Percentiles rank a stretch among this genome's conserved stretches.
Conservation (phyloP, 257 asterid species). For the Solanum tacnaense region DNA sequence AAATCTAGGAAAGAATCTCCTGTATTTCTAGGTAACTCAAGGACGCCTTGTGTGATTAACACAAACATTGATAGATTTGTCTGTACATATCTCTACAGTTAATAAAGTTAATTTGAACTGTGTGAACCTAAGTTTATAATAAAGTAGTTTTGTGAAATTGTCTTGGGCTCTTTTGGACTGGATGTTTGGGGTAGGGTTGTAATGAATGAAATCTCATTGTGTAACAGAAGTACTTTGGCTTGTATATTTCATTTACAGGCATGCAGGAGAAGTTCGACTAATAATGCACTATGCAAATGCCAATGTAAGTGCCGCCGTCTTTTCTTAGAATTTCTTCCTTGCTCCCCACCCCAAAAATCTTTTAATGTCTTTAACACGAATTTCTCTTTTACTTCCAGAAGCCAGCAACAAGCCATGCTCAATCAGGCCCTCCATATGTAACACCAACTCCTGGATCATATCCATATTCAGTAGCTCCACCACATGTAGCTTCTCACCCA, state of each 20-base stretch:
- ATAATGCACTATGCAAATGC: constrained; percentile 77
- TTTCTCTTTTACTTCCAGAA: constrained; percentile 27
- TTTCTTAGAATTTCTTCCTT: neutral
- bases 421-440: constrained; percentile 26
- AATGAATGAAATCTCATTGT: neutral
- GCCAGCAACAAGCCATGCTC: constrained; percentile 24
- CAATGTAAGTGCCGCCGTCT: constrained; percentile 27
- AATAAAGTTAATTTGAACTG: neutral
- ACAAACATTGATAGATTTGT: neutral
- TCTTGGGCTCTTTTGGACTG: neutral
- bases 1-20: neutral
- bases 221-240: neutral
- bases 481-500: constrained; percentile 11
- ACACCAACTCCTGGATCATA: constrained; percentile 9
- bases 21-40: neutral
- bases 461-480: constrained; percentile 23
- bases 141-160: neutral
- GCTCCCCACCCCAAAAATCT: neutral
- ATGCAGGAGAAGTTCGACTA: constrained; percentile 82
- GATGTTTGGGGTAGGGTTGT: neutral
- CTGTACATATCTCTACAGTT: neutral
- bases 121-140: neutral
- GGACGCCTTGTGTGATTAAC: neutral
- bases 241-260: constrained; percentile 25
- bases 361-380: neutral